Base-by-base conservation (phyloP, 768 basidiomycete genomes). In the Russula dissimulans region DNA sequence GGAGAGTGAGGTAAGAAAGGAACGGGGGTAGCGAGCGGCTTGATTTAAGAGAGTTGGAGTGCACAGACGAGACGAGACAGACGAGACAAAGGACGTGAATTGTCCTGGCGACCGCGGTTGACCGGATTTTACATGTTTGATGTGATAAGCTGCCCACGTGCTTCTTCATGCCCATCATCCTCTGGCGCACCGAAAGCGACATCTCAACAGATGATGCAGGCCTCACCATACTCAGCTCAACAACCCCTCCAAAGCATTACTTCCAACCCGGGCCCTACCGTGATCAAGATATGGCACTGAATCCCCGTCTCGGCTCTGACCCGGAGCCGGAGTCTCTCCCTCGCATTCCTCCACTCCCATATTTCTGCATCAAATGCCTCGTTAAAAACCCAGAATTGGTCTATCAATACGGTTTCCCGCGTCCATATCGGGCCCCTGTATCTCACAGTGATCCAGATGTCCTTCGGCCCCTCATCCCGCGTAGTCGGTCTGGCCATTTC, bases 291-390 rank as follows among this genome's bases (percentile, higher is more conserved):
- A 22, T 5, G 14, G 14, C 26, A 3, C 10, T 6, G 34, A 50
- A 9, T 36, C 32, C 6, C 18, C 4, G 10, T 38, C 22, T 26
- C 22, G 22, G 22, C 22, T 26, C 22, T 26, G 22, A 26, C 22
- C 22, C 22, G 22, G 22, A 26, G 22, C 22, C 44, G 17, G 38
- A 43, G 26, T 12, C 59, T 11, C 51, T 61, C 39, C 26, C 18
- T 36, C 56, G 52, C 41, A 69, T 81, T 44, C 85, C 84, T 0
- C 78, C 85, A 3, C 78, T 89, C 45, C 65, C 76, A 36, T 75
- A 75, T 57, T 72, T 85, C 57, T 85, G 82, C 65, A 66, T 87
- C 17, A 70, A 67, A 50, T 68, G 63, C 17, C 75, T 87, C 39
- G 69, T 74, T 6, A 67, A 70, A 11, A 72, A 71, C 62, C 75